Evolutionary conservation across 1,139 yeast genomes (phyloP).

Genomic region (Geotrichum histeridarum): DNA sequence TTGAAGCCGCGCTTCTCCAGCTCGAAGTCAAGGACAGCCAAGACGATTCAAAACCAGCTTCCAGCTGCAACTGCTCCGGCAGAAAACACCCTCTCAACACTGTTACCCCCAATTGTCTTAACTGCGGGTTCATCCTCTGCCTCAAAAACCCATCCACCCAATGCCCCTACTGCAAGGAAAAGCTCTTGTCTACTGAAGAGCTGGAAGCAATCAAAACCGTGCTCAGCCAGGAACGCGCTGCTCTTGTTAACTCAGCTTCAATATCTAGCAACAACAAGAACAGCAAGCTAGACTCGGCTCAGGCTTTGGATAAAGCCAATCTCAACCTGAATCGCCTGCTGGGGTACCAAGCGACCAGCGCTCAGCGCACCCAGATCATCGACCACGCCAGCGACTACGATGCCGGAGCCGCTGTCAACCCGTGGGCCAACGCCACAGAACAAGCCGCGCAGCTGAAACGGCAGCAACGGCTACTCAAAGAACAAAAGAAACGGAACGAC

Average conservation of each 20-base stretch:
- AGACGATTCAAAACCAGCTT: conserved; percentile 29
- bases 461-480: conserved; percentile 68
- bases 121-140: conserved; percentile 93
- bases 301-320: conserved; percentile 53
- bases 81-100: conserved; percentile 83
- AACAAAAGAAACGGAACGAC: conserved; percentile 47
- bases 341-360: conserved; percentile 78
- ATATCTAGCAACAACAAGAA: conserved; percentile 22
- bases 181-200: conserved; percentile 58
- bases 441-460: conserved; percentile 75
- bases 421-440: conserved; percentile 88
- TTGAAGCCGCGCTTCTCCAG: conserved; percentile 10
- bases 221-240: conserved; percentile 34
- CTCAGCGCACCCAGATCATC: conserved; percentile 84
- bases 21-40: conserved; percentile 2
- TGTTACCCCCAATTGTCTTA: conserved; percentile 86
- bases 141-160: conserved; percentile 81
- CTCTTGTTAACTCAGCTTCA: conserved; percentile 31
- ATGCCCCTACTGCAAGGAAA: conserved; percentile 76
- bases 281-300: conserved; percentile 36
- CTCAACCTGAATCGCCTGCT: conserved; percentile 65
- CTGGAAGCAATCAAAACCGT: conserved; percentile 48
- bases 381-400: conserved; percentile 93
- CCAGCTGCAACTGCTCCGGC: conserved; percentile 60
- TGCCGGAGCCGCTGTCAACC: conserved; percentile 45